A percentile compares a stretch with the other conserved stretches of the same genome.
Conservation (phyloP, 73 alveolate species). For the Tetrahymena elliotti region DNA sequence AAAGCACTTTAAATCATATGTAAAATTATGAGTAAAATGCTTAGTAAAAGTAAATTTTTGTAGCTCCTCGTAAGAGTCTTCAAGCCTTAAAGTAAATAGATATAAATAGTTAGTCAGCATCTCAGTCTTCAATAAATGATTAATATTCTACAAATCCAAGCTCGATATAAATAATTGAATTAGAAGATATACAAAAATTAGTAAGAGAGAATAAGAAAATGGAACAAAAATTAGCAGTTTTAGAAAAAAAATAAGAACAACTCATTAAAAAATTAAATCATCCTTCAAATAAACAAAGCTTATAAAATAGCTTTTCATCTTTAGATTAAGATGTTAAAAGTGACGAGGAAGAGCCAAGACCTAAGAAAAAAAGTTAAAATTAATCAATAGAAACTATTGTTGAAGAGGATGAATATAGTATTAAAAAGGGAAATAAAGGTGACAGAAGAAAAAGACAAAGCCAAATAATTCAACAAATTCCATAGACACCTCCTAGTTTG, state of each 20-base stretch:
- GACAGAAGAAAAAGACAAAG: neutral
- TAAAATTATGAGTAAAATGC: neutral
- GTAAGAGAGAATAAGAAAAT: neutral
- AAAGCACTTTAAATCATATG: neutral
- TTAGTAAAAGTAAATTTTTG: neutral
- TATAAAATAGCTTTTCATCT: neutral
- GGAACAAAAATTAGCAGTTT: neutral
- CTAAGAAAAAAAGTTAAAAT: neutral
- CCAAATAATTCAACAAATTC: neutral
- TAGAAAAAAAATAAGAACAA: neutral
- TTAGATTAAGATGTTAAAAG: neutral
- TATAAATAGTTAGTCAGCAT: neutral
- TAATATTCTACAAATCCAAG: neutral
- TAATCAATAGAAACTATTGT: neutral
- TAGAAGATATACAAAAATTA: neutral
- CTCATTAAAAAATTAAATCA: neutral
- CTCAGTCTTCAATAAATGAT: neutral
- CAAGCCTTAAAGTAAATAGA: neutral
- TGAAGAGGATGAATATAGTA: neutral
- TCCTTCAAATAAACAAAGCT: neutral
- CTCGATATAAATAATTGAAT: neutral
- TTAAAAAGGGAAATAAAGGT: neutral
- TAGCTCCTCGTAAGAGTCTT: neutral
- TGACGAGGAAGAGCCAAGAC: neutral
- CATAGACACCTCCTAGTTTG: neutral